A percentile compares a stretch with the other conserved stretches of the same genome.
Evolutionary conservation across 2,329 filamentous ascomycete genomes (phyloP).

Genomic region (Trichocomaceae sp.): DNA sequence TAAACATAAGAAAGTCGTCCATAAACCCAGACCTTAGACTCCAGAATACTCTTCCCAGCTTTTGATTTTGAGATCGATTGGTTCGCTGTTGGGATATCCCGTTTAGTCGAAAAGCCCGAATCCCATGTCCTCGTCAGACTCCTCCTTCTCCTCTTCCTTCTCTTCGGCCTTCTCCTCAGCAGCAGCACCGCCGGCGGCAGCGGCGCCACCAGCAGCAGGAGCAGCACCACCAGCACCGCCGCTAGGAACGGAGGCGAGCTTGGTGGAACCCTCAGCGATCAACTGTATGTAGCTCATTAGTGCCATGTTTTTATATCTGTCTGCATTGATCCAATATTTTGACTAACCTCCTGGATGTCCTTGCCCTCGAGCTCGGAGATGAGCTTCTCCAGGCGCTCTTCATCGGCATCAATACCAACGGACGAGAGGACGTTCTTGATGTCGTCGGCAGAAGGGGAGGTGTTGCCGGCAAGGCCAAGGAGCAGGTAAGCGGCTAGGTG

Average conservation of each 20-base stretch:
- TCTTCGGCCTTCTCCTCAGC: slow-evolving; percentile 58
- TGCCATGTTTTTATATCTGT: not conserved
- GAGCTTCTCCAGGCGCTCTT: slow-evolving; percentile 77
- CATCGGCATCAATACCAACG: slow-evolving; percentile 90
- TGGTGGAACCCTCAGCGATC: slow-evolving; percentile 79
- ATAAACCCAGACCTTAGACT: slow-evolving; percentile 20
- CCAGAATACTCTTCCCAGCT: slow-evolving; percentile 53
- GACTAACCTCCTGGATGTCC: slow-evolving; percentile 78
- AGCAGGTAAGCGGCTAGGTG: slow-evolving; percentile 99
- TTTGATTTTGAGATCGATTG: slow-evolving; percentile 40
- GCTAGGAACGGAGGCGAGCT: slow-evolving; percentile 96
- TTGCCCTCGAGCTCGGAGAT: slow-evolving; percentile 64
- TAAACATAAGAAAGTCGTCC: slow-evolving; percentile 14
- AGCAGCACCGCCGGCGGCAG: slow-evolving; percentile 58
- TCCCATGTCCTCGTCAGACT: slow-evolving; percentile 68
- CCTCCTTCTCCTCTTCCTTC: slow-evolving; percentile 75
- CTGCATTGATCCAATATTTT: not conserved
- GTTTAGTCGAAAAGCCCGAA: slow-evolving; percentile 62
- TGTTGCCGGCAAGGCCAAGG: slow-evolving; percentile 87
- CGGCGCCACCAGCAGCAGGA: slow-evolving; percentile 61
- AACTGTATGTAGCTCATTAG: slow-evolving; percentile 50
- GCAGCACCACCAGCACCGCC: slow-evolving; percentile 63
- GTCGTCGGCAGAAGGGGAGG: slow-evolving; percentile 75
- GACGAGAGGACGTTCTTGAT: slow-evolving; percentile 84
- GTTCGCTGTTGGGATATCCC: slow-evolving; percentile 13